Base-by-base conservation (phyloP, 2,329 filamentous ascomycete species). In the Graphiopsis chlorocephala region DNA sequence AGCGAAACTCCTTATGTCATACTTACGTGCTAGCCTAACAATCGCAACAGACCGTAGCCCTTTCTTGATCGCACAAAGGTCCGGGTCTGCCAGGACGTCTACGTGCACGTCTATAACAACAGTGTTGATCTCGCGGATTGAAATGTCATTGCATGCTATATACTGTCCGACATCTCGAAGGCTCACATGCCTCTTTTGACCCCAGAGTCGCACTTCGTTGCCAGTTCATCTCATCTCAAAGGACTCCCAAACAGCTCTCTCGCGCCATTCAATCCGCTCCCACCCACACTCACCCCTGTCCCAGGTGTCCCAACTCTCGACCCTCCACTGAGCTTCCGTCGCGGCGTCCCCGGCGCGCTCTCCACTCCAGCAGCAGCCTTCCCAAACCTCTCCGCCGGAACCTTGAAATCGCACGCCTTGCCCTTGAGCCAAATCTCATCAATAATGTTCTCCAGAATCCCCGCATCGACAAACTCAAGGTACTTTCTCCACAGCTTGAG, bases 401-500 rank as follows among this genome's bases (percentile, higher is more conserved):
- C 77, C 61, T 76, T 78, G 70, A 77, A 81, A 26, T 79, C 72
- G 78, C 84, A 72, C 83, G 86, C 70, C 79, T 84, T 66, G 78
- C 90, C 81, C 82, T 86, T 72, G 77, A 82, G 72, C 78, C 97
- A 97, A 8, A 98, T 92, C 71, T 96, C 92, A 74, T 93, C 88
- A 56, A 98, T 84, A 81, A 95, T 95, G 38, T 87, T 82, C 72
- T 95, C 89, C 60, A 96, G 80, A 4, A 96, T 88, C 0, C 93
- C 94, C 0, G 92, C 92, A 70, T 96, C 92, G 61, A 90, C 83
- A 72, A 91, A 98, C 78, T 98, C 93, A 68, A 92, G 84, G 77
- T 93, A 97, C 76, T 97, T 97, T 52, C 90, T 86, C 85, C 86
- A 99, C 10, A 99, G 82, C 75, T 92, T 91, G 47, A 98, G 83